These are phyloP conservation scores for Carallia brachiata DNA, from an alignment of 345 rosid species.

Conservation along the genomic window DNA sequence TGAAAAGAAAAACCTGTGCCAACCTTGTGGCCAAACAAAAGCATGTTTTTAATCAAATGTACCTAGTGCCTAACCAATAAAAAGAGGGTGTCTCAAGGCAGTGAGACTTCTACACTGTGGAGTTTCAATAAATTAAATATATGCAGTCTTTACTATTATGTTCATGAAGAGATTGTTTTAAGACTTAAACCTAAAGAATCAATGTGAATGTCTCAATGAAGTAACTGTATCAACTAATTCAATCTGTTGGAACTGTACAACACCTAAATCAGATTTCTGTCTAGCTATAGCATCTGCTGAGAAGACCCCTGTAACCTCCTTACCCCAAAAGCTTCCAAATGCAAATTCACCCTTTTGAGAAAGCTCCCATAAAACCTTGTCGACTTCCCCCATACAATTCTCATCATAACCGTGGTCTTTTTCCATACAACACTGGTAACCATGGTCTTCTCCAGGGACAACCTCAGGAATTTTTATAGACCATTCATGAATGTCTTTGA, in stretches of 20 bases:
- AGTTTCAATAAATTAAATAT: too few species aligned
- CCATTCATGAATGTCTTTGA: slow-evolving; percentile 22
- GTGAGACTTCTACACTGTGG: too few species aligned
- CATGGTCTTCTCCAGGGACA: slow-evolving; percentile 4
- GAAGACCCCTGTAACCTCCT: slow-evolving; percentile 30
- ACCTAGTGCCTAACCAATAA: neutral
- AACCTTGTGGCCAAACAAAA: too few species aligned
- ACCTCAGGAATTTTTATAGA: slow-evolving; percentile 20
- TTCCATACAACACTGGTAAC: too few species aligned
- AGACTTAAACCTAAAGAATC: neutral
- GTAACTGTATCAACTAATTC: slow-evolving; percentile 40
- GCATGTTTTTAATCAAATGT: neutral
- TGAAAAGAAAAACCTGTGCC: too few species aligned
- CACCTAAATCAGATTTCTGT: slow-evolving; percentile 16
- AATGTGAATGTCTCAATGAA: slow-evolving; percentile 21
- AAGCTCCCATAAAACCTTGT: slow-evolving; percentile 48
- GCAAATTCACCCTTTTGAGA: slow-evolving; percentile 64
- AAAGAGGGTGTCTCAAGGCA: too few species aligned
- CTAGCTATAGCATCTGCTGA: slow-evolving; percentile 20
- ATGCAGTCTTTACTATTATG: too few species aligned
- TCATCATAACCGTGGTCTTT: slow-evolving; percentile 10
- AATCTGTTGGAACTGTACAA: slow-evolving; percentile 27
- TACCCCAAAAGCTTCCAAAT: slow-evolving; percentile 92
- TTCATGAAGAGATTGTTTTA: too few species aligned
- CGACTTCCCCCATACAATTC: slow-evolving; percentile 54